These are phyloP conservation scores for Codiaeum variegatum DNA, from an alignment of 441 rosid species.

Conservation along the genomic window DNA sequence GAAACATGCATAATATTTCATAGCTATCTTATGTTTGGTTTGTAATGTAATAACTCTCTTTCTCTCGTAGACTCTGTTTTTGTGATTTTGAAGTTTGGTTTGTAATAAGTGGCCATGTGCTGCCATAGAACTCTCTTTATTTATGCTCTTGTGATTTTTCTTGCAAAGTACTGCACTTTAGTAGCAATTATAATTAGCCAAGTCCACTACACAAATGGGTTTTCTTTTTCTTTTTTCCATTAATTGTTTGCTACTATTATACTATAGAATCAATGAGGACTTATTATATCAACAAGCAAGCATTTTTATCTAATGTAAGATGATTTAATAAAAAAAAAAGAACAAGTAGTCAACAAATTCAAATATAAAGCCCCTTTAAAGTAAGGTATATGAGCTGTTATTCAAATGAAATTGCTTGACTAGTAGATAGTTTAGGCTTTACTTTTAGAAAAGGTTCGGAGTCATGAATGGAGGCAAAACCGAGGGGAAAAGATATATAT, in stretches of 20 bases:
- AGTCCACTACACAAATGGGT: background rate
- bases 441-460: background rate
- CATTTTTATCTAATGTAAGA: background rate
- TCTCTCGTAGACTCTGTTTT: background rate
- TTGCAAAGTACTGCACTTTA: background rate
- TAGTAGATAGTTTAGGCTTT: background rate
- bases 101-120: slow-evolving; percentile 11
- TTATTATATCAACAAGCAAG: background rate
- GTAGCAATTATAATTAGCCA: background rate
- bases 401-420: background rate
- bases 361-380: too few relatives aligned
- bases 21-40: background rate
- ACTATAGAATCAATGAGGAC: background rate
- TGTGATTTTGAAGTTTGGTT: slow-evolving; percentile 7
- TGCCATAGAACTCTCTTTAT: background rate
- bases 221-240: too few relatives aligned
- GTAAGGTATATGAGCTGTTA: too few relatives aligned
- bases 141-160: background rate
- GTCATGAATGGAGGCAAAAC: background rate
- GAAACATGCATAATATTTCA: background rate
- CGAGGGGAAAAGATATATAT: too few relatives aligned
- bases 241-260: background rate
- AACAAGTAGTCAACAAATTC: too few relatives aligned
- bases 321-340: too few relatives aligned
- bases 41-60: background rate